phyloP scores from a whole-genome alignment of 345 rosid genomes.

The Arabis hirsuta region DNA sequence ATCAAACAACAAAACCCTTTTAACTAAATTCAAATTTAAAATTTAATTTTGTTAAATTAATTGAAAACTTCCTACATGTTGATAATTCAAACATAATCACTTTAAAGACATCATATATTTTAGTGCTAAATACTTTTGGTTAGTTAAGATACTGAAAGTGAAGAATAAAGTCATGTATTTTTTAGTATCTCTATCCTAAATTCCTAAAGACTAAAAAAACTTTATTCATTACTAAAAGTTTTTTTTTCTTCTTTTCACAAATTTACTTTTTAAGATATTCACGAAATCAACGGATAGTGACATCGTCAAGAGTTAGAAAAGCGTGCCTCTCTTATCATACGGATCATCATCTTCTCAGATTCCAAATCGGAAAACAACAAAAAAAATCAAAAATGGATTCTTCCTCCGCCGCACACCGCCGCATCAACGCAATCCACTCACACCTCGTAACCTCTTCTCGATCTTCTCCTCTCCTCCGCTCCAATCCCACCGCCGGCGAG shows the following conservation, averaged over 20 bases:
- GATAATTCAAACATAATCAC: too few relatives aligned
- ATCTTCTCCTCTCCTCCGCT: constrained; percentile 50
- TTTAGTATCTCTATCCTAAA: too few relatives aligned
- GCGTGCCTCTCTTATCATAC: constrained; percentile 28
- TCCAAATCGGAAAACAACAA: constrained; percentile 12
- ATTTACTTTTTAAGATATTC: not conserved
- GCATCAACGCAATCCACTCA: constrained; percentile 63
- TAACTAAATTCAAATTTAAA: too few relatives aligned
- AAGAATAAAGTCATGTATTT: too few relatives aligned
- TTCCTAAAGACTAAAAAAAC: not conserved
- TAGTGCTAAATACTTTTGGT: too few relatives aligned
- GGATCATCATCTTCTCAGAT: constrained; percentile 30
- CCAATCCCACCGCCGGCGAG: constrained; percentile 74
- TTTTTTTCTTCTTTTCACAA: not conserved
- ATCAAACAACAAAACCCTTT: too few relatives aligned
- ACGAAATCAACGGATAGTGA: constrained; percentile 31
- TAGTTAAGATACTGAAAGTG: too few relatives aligned
- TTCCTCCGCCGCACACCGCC: constrained; percentile 62
- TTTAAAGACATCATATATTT: too few relatives aligned
- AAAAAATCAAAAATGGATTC: constrained; percentile 49
- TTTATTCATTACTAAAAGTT: not conserved
- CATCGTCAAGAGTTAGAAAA: constrained; percentile 25
- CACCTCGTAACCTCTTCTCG: constrained; percentile 57
- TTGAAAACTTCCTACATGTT: too few relatives aligned
- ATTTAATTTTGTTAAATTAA: too few relatives aligned